Evolutionary conservation across 2,329 filamentous ascomycete species (phyloP), one percentile per base, ranked within the genome.

Genomic region (Huntiella savannae): DNA sequence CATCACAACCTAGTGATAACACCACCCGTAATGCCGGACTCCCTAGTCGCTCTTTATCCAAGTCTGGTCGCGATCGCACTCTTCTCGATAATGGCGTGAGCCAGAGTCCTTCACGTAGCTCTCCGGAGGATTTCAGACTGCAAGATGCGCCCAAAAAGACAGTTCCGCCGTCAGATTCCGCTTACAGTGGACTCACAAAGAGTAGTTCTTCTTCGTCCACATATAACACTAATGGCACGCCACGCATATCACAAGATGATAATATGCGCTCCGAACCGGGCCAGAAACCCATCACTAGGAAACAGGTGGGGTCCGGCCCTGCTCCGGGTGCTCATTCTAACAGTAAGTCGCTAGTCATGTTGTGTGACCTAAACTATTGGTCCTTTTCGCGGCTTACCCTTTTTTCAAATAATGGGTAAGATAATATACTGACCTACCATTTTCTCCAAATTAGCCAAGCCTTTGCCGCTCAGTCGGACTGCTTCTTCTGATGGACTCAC

Each of bases 121-220:
- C 59, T 2, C 55, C 53, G 12, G 77, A 82, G 10, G 75, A 77
- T 22, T 87, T 87, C 62, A 84, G 79, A 60, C 62, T 91, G 38
- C 83, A 88, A 56, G 84, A 93, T 42, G 82, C 81, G 1, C 83
- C 85, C 0, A 81, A 77, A 60, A 62, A 32, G 54, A 60, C 12
- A 61, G 60, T 47, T 59, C 64, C 3, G 62, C 22, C 33, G 13
- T 15, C 43, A 3, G 47, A 49, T 33, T 32, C 15, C 36, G 38
- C 51, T 58, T 50, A 45, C 35, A 40, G 46, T 35, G 49, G 46
- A 4, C 32, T 48, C 6, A 40, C 46, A 22, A 48, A 50, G 34
- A 49, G 43, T 28, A 48, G 39, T 33, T 46, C 37, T 39, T 40
- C 43, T 12, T 49, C 47, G 13, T 49, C 47, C 7, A 40, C 39